Evolutionary conservation across 1,139 yeast genomes (phyloP), one percentile per base, ranked within the genome.

Genomic region (Blastobotrys proliferans): DNA sequence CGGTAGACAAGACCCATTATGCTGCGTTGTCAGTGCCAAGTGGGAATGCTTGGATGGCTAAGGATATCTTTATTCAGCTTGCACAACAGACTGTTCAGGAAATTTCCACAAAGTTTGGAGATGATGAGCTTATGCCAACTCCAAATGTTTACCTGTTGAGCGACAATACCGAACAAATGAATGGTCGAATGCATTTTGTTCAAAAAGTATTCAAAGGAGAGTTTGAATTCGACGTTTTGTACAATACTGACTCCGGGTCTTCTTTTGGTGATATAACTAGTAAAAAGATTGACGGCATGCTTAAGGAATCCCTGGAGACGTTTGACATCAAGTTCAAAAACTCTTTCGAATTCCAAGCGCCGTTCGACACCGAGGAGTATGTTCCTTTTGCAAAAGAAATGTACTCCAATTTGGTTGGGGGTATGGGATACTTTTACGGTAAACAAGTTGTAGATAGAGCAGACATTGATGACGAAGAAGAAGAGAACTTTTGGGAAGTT

Each of bases 401-500:
- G 32, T 61, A 92, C 14, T 83, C 97, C 0, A 92, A 92, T 40
- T 69, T 92, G 38, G 64, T 87, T 44, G 98, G 97, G 11, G 97
- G 97, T 8, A 73, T 92, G 43, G 85, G 95, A 1, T 90, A 87
- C 62, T 83, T 84, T 56, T 73, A 86, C 56, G 98, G 98, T n/a
- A 84, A 81, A 44, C 87, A 84, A 45, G 58, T 84, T 40, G 95
- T 90, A 13, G 96, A 88, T 57, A 71, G 95, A 52, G 72, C 73
- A 3, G 92, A 83, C 46, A 48, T 56, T 17, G 76, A 76, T 14
- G 72, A 75, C 20, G 67, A 73, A 18, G 58, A 55, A 19, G 69
- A 83, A 18, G 63, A 61, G 28, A 50, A 52, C 16, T 63, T 62
- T 42, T 60, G 67, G 64, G 57, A 56, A 35, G 45, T 51, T 26